Percentiles rank a stretch among this genome's conserved stretches.
phyloP scores from a whole-genome alignment of 352 stramenopile species.

The Hyaloperonospora brassicae region DNA sequence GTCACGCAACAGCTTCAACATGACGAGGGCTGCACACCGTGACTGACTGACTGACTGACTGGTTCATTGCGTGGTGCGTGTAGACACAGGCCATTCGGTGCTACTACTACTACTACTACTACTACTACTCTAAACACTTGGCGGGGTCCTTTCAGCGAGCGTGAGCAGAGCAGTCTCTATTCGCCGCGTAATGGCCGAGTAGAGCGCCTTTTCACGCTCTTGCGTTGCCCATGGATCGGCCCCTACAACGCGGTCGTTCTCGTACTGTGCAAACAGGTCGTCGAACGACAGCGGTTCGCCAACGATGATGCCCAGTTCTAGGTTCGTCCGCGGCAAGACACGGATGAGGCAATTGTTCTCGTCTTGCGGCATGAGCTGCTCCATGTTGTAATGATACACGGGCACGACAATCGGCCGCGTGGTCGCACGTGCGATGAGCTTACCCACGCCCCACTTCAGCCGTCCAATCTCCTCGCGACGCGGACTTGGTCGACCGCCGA shows the following conservation, averaged over 20 bases:
- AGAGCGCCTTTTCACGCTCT: slow-evolving; percentile 58
- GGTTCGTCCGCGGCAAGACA: slow-evolving; percentile 42
- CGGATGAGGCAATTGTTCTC: slow-evolving; percentile 63
- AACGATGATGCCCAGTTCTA: slow-evolving; percentile 52
- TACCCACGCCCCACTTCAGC: slow-evolving; percentile 83
- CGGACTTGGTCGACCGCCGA: slow-evolving; percentile 57
- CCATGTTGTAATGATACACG: slow-evolving; percentile 85
- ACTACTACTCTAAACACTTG: slow-evolving; percentile 16
- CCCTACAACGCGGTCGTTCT: slow-evolving; percentile 37
- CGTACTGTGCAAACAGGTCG: slow-evolving; percentile 65
- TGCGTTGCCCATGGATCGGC: slow-evolving; percentile 48
- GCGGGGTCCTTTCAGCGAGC: slow-evolving; percentile 39
- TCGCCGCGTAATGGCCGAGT: slow-evolving; percentile 79
- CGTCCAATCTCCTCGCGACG: slow-evolving; percentile 63
- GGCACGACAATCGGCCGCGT: slow-evolving; percentile 69
- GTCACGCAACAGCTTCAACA: too few relatives aligned
- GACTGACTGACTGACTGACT: too few relatives aligned
- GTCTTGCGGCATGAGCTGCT: slow-evolving; percentile 81
- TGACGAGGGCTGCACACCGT: too few relatives aligned
- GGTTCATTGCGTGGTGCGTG: too few relatives aligned
- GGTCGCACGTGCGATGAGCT: slow-evolving; percentile 71
- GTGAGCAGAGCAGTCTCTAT: slow-evolving; percentile 72
- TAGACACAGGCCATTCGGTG: too few relatives aligned
- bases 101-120: too few relatives aligned
- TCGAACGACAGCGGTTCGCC: slow-evolving; percentile 77